phyloP scores from a whole-genome alignment of 345 rosid genomes.

The Lagerstroemia speciosa region DNA sequence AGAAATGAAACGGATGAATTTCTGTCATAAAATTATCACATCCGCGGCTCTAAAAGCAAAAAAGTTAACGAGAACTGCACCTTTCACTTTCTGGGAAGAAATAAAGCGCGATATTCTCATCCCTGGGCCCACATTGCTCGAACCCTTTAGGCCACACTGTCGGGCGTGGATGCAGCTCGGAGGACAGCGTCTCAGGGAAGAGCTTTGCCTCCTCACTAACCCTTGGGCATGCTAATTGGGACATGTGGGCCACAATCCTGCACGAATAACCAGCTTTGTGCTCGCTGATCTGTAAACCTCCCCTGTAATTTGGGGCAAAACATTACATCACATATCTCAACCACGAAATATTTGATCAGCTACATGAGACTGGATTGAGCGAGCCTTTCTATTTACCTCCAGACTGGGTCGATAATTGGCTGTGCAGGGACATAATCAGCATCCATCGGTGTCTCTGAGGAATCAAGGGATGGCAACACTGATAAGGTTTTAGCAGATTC shows the following conservation, averaged over 20 bases:
- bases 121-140: constrained; percentile 32
- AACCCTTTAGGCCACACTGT: constrained; percentile 59
- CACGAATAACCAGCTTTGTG: constrained; percentile 13
- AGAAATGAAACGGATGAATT: not conserved
- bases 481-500: constrained; percentile 11
- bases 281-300: constrained; percentile 25
- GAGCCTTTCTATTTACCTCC: constrained; percentile 40
- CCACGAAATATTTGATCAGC: not conserved
- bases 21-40: not conserved
- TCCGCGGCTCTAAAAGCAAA: not conserved
- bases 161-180: constrained; percentile 43
- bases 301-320: constrained; percentile 34
- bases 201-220: constrained; percentile 38
- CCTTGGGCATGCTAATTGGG: constrained; percentile 43
- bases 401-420: constrained; percentile 41
- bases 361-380: not conserved
- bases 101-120: constrained; percentile 49
- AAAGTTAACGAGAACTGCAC: constrained; percentile 15
- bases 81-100: constrained; percentile 48
- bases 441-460: constrained; percentile 6
- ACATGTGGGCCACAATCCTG: constrained; percentile 51
- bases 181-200: constrained; percentile 29
- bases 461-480: constrained; percentile 1
- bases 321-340: not conserved
- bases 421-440: constrained; percentile 25